Percentiles rank a stretch among this genome's conserved stretches.
These are phyloP conservation scores for Eimeria acervulina DNA, from an alignment of 169 alveolate genomes.

Conservation along the genomic window DNA sequence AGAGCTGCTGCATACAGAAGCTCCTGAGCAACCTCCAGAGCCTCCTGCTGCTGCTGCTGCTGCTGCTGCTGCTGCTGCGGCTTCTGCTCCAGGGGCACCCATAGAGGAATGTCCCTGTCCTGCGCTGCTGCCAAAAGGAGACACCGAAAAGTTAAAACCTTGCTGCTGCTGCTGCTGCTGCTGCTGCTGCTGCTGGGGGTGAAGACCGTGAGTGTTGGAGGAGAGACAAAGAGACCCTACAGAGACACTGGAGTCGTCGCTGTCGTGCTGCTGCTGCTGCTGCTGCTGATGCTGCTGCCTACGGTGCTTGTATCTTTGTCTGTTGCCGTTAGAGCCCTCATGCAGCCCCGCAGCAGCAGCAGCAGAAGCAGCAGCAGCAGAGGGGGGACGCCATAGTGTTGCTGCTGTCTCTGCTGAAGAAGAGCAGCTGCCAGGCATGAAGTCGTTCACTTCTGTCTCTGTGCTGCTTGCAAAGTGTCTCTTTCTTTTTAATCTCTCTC, in stretches of 20 bases:
- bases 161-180: constrained; percentile 69
- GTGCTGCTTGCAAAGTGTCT: neutral
- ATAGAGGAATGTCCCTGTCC: neutral
- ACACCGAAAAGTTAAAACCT: neutral
- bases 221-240: constrained; percentile 35
- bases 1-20: neutral
- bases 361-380: constrained; percentile 54
- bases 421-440: neutral
- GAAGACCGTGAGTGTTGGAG: neutral
- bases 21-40: neutral
- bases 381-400: neutral
- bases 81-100: neutral
- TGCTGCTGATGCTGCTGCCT: constrained; percentile 17
- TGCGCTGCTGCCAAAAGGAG: constrained; percentile 40
- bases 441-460: constrained; percentile 17
- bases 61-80: constrained; percentile 46
- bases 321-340: neutral
- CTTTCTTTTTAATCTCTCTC: neutral
- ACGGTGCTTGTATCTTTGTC: neutral
- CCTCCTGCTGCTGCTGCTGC: constrained; percentile 10
- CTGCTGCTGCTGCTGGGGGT: constrained; percentile 40
- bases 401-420: neutral
- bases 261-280: constrained; percentile 41
- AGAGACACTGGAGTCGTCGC: constrained; percentile 34
- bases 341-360: neutral